Percentiles rank a stretch among this genome's conserved stretches.
phyloP scores from a whole-genome alignment of 2,329 filamentous ascomycete species.

The Onygenales sp. region DNA sequence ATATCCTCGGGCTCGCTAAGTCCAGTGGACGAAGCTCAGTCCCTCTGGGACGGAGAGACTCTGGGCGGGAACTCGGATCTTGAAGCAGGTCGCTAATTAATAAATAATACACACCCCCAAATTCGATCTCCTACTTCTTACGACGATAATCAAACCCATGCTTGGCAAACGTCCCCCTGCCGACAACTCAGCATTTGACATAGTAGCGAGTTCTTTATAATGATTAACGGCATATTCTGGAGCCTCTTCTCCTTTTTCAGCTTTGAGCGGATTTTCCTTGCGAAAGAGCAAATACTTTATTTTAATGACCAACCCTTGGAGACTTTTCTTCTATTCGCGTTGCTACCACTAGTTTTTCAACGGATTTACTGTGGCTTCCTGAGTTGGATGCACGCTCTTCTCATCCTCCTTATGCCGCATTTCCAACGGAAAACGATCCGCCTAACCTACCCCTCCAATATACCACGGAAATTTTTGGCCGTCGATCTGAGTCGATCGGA shows the following conservation, averaged over 20 bases:
- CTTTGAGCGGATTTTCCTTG: constrained; percentile 27
- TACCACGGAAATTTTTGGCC: too few relatives aligned
- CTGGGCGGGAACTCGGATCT: constrained; percentile 29
- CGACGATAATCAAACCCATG: neutral
- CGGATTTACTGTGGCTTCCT: neutral
- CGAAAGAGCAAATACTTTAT: constrained; percentile 22
- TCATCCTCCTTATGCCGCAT: constrained; percentile 2
- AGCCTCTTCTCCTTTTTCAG: constrained; percentile 19
- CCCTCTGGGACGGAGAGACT: constrained; percentile 32
- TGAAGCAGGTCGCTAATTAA: constrained; percentile 27
- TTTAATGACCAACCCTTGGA: constrained; percentile 21
- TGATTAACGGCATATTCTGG: constrained; percentile 28
- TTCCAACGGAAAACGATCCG: too few relatives aligned
- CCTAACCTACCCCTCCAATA: too few relatives aligned
- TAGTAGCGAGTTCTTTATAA: constrained; percentile 12
- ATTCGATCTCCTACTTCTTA: neutral
- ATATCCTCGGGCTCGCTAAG: constrained; percentile 58
- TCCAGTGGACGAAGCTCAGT: constrained; percentile 50
- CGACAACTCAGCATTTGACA: constrained; percentile 15
- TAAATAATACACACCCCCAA: neutral
- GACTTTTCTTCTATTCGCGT: constrained; percentile 15
- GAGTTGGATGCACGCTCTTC: neutral
- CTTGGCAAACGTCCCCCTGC: constrained; percentile 5
- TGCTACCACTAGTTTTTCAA: neutral
- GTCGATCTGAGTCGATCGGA: too few relatives aligned